A percentile compares a stretch with the other conserved stretches of the same genome.
Conservation (phyloP, 2,329 filamentous ascomycete species). For the Lomentospora prolificans region DNA sequence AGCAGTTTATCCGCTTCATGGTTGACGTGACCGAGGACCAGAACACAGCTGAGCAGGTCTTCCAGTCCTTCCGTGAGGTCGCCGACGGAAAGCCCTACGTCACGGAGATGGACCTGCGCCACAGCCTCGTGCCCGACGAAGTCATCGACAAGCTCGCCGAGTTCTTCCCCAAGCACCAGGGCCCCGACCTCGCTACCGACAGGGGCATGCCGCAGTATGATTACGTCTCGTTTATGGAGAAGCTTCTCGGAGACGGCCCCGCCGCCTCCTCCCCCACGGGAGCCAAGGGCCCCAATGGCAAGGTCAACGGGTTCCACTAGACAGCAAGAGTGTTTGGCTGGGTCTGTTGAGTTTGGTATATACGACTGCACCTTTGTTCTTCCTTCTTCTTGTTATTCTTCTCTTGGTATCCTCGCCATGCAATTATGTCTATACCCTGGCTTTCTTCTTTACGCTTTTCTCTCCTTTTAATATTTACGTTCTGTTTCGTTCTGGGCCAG, state of each 20-base stretch:
- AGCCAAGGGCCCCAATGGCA: background rate
- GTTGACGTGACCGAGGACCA: slow-evolving; percentile 98
- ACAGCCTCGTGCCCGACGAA: slow-evolving; percentile 91
- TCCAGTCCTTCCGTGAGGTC: slow-evolving; percentile 94
- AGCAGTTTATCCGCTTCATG: slow-evolving; percentile 99
- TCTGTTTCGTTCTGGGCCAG: no score
- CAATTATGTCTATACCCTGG: background rate
- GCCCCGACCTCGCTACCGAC: slow-evolving; percentile 79
- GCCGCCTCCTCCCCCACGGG: background rate
- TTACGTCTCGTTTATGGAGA: slow-evolving; percentile 96
- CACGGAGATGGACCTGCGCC: slow-evolving; percentile 90
- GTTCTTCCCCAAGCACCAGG: slow-evolving; percentile 75
- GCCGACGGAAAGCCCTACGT: slow-evolving; percentile 98
- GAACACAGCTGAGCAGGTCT: slow-evolving; percentile 96
- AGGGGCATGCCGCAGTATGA: slow-evolving; percentile 81
- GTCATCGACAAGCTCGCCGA: slow-evolving; percentile 87
- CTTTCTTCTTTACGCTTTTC: background rate
- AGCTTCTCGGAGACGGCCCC: slow-evolving; percentile 47
- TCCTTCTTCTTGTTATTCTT: background rate
- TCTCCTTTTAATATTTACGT: background rate
- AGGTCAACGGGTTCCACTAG: slow-evolving; percentile 10
- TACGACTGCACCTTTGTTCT: background rate
- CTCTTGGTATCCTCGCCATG: background rate
- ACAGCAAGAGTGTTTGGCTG: background rate
- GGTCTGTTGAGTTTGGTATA: background rate